phyloP scores from a whole-genome alignment of 2,329 filamentous ascomycete species.

The Lasiodiplodia gonubiensis region DNA sequence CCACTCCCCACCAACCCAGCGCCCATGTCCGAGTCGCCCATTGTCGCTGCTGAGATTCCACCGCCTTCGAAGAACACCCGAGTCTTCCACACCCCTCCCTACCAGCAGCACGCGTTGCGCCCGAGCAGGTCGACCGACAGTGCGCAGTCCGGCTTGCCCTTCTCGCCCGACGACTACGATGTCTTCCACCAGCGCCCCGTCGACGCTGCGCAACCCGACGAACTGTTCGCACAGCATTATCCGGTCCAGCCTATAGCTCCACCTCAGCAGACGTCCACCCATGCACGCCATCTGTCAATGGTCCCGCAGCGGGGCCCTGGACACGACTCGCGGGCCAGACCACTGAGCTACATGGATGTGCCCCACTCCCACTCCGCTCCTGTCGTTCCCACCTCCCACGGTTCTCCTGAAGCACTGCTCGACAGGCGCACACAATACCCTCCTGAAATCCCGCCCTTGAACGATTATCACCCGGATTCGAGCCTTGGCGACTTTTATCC shows the following conservation, averaged over 20 bases:
- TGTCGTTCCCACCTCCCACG: conserved; percentile 29
- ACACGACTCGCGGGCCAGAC: conserved; percentile 38
- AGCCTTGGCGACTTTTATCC: background rate
- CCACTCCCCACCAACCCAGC: conserved; percentile 79
- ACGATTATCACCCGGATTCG: conserved; percentile 9
- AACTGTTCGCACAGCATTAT: conserved; percentile 11
- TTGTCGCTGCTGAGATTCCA: conserved; percentile 31
- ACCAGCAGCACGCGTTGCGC: conserved; percentile 27
- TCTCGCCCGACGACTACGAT: conserved; percentile 27
- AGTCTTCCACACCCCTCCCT: conserved; percentile 42
- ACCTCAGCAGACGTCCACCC: conserved; percentile 8
- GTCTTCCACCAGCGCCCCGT: conserved; percentile 19
- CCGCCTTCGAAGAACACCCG: conserved; percentile 34
- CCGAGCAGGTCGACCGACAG: conserved; percentile 20
- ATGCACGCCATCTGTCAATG: conserved; percentile 26
- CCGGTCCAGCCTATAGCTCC: conserved; percentile 22
- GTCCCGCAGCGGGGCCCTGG: conserved; percentile 35
- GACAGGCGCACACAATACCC: conserved; percentile 23
- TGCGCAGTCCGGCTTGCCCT: conserved; percentile 7
- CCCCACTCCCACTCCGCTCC: conserved; percentile 55
- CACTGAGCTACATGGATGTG: conserved; percentile 40
- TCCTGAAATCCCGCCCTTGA: conserved; percentile 20
- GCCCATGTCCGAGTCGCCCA: conserved; percentile 48
- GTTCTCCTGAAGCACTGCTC: conserved; percentile 7
- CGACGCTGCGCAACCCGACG: conserved; percentile 4